Base-by-base conservation (phyloP, 208 protist genomes). In the Crithidia acanthocephali region DNA sequence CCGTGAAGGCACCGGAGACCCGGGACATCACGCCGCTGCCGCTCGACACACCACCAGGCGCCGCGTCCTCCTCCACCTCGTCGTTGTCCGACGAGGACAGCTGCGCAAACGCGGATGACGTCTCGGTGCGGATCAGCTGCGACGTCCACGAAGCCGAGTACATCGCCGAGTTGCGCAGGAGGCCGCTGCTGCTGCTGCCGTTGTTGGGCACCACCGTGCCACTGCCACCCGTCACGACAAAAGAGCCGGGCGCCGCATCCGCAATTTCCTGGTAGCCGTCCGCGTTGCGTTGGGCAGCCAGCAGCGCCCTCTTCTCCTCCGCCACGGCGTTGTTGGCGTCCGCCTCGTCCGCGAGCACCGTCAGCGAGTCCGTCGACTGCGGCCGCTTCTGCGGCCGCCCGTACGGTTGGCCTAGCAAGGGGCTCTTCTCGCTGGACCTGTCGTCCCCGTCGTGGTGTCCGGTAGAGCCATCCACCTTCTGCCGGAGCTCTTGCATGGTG, bases 141-240 rank as follows among this genome's bases (percentile, higher is more conserved):
- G 65, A 51, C 10, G 55, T 62, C 65, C 65, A 71, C 42, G 6
- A 28, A 1, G 44, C 15, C 1, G 65, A 71, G 30, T 58, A 57
- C 58, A 47, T 44, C 11, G 45, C 58, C 0, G 56, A 59, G 22
- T 35, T 23, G 9, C 23, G 47, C n/a, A 44, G 20, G 45, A 18
- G 20, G 5, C 27, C 42, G 30, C 11, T 22, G 27, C 42, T 27
- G 59, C 44, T 25, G 40, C 2, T 10, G 40, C 11, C 11, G 35
- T 40, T 40, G 11, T 40, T 40, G 35, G 35, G 35, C 11, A 40
- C 35, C 11, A 5, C 11, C 5, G 35, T 11, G 35, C 5, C 35
- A n/a, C 44, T 13, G 9, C 4, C 13, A 42, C 37, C 44, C 18
- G 44, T n/a, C 18, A 53, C 59, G 2, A 48, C 27, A 28, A 66